Base-by-base conservation (phyloP, 768 basidiomycete species). In the Russula vinacea region DNA sequence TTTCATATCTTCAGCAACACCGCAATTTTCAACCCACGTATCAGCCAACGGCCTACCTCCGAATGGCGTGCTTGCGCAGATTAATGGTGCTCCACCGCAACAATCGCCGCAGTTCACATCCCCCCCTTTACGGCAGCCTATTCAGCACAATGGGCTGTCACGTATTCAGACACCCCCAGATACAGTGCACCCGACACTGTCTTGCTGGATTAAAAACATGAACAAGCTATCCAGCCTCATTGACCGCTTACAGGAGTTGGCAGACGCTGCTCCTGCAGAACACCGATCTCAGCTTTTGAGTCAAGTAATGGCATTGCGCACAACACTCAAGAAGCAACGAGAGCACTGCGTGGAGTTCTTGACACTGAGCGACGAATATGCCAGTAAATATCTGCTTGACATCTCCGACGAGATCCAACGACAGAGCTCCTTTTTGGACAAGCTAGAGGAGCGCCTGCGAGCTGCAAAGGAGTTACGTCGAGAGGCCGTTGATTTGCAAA, bases 21-120 rank as follows among this genome's bases (percentile, higher is more conserved):
- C 55, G 1, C 64, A 65, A n/a, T n/a, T 65, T n/a, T 45, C 64
- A 2, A 24, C 59, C 3, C 64, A 56, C 19, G 47, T 56, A 16
- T 33, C 64, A 9, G 47, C 29, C 29, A 60, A 42, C 37, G 49
- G 64, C 3, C 35, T 60, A 26, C 32, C 59, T 26, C 49, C 42
- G 1, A 56, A 60, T 37, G 24, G 40, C 17, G 32, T 40, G 5
- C 64, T 65, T 3, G 22, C 54, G 13, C 47, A 56, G 39, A 37
- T 56, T 8, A 19, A 47, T 37, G 19, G 49, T 33, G 55, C 49
- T 37, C 53, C 55, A 14, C 42, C 59, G 24, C 64, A 65, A 35
- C 64, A 56, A 49, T 50, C 59, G 5, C 53, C 54, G 2, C 64
- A 65, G 24, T 42, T 50, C 4, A 16, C 37, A 5, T 58, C 26